Evolutionary conservation across 2,329 filamentous ascomycete species (phyloP).

Genomic region (Aureobasidium subglaciale): DNA sequence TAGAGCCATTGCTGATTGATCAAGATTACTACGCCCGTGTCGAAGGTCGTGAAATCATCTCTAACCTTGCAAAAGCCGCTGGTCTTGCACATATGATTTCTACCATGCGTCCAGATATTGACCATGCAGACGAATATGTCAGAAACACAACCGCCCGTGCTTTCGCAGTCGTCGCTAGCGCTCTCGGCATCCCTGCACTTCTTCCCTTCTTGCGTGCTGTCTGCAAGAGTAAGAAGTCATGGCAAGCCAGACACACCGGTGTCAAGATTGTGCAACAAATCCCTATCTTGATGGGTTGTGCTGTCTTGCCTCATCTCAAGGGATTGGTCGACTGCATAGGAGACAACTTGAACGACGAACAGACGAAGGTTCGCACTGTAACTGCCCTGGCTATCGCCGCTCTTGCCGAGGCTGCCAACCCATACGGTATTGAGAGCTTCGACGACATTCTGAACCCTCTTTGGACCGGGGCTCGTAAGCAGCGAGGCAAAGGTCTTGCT

Average conservation of each 20-base stretch:
- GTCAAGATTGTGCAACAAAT: conserved; percentile 99
- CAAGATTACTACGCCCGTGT: conserved; percentile 99
- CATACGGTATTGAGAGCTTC: conserved; percentile 98
- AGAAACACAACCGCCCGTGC: conserved; percentile 95
- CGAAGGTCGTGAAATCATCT: conserved; percentile 97
- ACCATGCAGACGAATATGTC: conserved; percentile 97
- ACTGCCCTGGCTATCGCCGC: conserved; percentile 93
- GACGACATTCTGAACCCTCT: conserved; percentile 95
- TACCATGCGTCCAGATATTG: conserved; percentile 97
- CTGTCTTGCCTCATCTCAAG: conserved; percentile 89
- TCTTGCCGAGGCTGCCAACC: conserved; percentile 89
- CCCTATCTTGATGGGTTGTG: conserved; percentile 96
- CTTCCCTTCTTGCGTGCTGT: conserved; percentile 93
- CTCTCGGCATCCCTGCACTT: conserved; percentile 88
- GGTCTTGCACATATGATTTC: conserved; percentile 98
- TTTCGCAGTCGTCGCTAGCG: conserved; percentile 94
- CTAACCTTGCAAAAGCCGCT: conserved; percentile 92
- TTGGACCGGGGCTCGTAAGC: conserved; percentile 93
- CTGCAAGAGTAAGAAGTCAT: conserved; percentile 96
- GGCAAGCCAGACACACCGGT: conserved; percentile 95
- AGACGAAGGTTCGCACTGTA: conserved; percentile 94
- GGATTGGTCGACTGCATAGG: conserved; percentile 94
- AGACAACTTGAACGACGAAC: conserved; percentile 92
- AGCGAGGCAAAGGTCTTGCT: conserved; percentile 90
- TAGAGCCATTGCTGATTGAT: conserved; percentile 97